These are phyloP conservation scores for Salix koriyanagi DNA, from an alignment of 345 rosid species.

Conservation along the genomic window DNA sequence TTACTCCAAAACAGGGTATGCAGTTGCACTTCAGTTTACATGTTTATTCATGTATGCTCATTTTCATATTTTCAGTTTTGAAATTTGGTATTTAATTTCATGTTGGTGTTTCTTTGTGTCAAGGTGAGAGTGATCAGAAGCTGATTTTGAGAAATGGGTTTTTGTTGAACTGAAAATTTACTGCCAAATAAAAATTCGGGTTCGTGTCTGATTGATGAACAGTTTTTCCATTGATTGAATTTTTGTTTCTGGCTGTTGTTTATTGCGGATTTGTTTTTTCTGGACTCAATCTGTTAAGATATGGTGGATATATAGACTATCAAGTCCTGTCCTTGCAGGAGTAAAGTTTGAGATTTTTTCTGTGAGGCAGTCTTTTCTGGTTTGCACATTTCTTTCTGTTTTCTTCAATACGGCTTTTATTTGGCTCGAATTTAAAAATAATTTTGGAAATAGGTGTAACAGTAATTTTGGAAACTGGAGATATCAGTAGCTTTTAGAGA, in stretches of 20 bases:
- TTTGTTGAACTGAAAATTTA: neutral
- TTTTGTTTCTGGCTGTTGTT: neutral
- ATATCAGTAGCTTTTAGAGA: neutral
- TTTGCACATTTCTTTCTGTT: neutral
- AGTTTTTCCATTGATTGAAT: neutral
- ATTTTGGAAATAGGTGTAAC: neutral
- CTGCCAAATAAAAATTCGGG: neutral
- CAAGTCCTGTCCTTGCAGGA: neutral
- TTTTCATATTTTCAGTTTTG: neutral
- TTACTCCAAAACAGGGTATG: neutral
- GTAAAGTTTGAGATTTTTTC: neutral
- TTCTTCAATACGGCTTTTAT: neutral
- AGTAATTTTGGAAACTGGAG: neutral
- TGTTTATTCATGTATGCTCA: neutral
- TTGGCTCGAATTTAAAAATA: neutral
- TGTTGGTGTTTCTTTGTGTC: neutral
- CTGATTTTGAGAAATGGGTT: neutral
- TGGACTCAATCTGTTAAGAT: neutral
- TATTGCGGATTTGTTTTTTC: neutral
- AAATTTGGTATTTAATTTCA: neutral
- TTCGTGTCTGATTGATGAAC: conserved; percentile 1
- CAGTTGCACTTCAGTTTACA: neutral
- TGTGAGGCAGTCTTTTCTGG: neutral
- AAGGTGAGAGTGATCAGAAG: neutral
- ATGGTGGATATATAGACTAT: too few relatives aligned